Conservation (phyloP, 441 rosid species). For the Gossypium schwendimanii region DNA sequence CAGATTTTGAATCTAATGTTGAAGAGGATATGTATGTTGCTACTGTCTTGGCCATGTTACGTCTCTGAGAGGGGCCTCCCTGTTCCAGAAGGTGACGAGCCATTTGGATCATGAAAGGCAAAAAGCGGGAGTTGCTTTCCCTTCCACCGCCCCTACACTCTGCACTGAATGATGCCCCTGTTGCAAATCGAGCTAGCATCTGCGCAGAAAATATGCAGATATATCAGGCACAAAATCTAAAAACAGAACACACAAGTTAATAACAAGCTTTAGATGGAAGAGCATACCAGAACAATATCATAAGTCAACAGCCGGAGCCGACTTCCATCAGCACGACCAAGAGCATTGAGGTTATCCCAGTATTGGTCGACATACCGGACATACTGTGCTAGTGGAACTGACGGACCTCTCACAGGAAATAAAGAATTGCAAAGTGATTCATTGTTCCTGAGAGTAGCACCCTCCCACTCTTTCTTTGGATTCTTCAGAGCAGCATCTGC, state of each 20-base stretch:
- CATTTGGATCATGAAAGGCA: slow-evolving; percentile 99
- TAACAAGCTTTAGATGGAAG: background rate
- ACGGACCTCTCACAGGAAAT: slow-evolving; percentile 94
- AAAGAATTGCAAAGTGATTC: slow-evolving; percentile 98
- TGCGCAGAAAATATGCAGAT: slow-evolving; percentile 20
- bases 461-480: slow-evolving; percentile 99
- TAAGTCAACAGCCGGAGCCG: slow-evolving; percentile 91
- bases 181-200: slow-evolving; percentile 99
- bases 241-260: background rate
- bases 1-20: slow-evolving; percentile 46
- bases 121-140: slow-evolving; percentile 96
- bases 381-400: slow-evolving; percentile 75
- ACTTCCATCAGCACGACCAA: slow-evolving; percentile 97
- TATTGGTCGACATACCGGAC: slow-evolving; percentile 85
- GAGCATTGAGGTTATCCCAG: slow-evolving; percentile 97
- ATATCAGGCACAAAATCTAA: background rate
- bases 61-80: slow-evolving; percentile 73
- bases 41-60: slow-evolving; percentile 79
- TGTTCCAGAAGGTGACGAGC: slow-evolving; percentile 96
- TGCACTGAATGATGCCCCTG: slow-evolving; percentile 91
- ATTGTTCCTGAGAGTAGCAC: slow-evolving; percentile 93
- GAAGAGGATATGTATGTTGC: slow-evolving; percentile 63
- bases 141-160: slow-evolving; percentile 98
- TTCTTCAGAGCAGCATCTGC: slow-evolving; percentile 95
- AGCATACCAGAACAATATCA: slow-evolving; percentile 89